These are phyloP conservation scores for Scutellaria baicalensis DNA, from an alignment of 257 asterid species.

Conservation along the genomic window DNA sequence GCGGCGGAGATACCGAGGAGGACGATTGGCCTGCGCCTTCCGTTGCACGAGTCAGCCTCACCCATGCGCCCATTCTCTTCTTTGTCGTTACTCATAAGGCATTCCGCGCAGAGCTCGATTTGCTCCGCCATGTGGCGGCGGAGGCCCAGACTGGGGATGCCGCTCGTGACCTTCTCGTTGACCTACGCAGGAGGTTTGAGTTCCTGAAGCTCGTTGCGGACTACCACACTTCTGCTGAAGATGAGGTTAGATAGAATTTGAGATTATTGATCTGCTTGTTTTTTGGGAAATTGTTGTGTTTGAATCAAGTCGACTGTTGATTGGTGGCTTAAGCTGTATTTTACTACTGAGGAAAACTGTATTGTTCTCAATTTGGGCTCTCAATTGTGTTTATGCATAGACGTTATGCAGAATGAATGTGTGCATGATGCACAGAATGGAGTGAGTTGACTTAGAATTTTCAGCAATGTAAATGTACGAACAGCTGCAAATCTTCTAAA, in stretches of 20 bases:
- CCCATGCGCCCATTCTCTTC: conserved; percentile 69
- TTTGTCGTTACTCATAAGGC: conserved; percentile 78
- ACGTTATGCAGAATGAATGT: no score
- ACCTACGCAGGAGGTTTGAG: conserved; percentile 50
- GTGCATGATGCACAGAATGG: conserved; percentile 5
- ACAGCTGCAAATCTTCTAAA: neutral
- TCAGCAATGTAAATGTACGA: neutral
- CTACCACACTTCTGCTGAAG: conserved; percentile 79
- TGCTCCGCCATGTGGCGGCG: conserved; percentile 40
- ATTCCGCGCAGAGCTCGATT: conserved; percentile 53
- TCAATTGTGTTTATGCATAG: no score
- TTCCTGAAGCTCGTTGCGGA: conserved; percentile 64
- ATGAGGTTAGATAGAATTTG: conserved; percentile 49
- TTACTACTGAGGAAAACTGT: neutral
- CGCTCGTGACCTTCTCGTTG: conserved; percentile 28
- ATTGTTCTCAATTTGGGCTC: no score
- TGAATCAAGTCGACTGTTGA: neutral
- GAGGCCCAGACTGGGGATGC: conserved; percentile 35
- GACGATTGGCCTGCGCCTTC: conserved; percentile 42
- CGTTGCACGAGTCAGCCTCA: conserved; percentile 42
- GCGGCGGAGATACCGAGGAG: conserved; percentile 52
- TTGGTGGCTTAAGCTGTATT: conserved; percentile 4
- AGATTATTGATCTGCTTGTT: neutral
- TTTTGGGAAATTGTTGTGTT: neutral
- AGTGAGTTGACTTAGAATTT: conserved; percentile 18